A percentile compares a stretch with the other conserved stretches of the same genome.
These are phyloP conservation scores for Pseudogymnoascus sp. DNA, from an alignment of 2,329 filamentous ascomycete genomes.

Conservation along the genomic window DNA sequence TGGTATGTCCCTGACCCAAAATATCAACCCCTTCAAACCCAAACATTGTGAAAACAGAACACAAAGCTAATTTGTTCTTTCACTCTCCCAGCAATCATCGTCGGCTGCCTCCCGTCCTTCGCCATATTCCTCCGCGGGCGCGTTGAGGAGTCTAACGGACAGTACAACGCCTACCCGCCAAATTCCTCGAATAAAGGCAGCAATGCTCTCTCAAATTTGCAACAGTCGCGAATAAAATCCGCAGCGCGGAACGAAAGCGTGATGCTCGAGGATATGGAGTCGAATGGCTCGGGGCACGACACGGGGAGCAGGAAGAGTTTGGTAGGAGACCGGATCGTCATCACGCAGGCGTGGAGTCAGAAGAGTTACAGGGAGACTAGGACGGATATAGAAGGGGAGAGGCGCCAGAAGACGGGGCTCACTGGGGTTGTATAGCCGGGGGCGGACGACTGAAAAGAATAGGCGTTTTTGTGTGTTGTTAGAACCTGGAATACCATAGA, in stretches of 20 bases:
- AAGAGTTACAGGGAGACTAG: neutral
- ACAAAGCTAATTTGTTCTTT: neutral
- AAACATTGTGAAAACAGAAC: neutral
- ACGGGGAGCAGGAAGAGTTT: conserved; percentile 9
- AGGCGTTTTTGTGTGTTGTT: neutral
- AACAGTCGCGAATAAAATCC: conserved; percentile 10
- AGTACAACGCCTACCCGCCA: neutral
- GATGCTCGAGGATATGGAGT: conserved; percentile 12
- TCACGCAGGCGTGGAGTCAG: neutral
- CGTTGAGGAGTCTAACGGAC: conserved; percentile 9
- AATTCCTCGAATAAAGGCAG: neutral
- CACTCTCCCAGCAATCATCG: conserved; percentile 11
- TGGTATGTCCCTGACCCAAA: conserved; percentile 7
- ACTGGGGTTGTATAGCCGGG: neutral
- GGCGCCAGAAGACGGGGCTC: neutral
- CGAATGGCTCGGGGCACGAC: neutral
- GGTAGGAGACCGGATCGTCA: conserved; percentile 5
- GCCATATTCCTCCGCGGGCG: conserved; percentile 15
- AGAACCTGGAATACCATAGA: neutral
- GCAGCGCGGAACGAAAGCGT: conserved; percentile 12
- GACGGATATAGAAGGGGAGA: neutral
- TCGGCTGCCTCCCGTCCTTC: conserved; percentile 17
- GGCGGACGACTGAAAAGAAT: neutral
- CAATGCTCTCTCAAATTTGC: neutral
- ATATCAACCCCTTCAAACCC: neutral